Percentiles rank a stretch among this genome's conserved stretches.
Evolutionary conservation across 495 filamentous ascomycete species (phyloP).

Genomic region (Peziza echinospora): DNA sequence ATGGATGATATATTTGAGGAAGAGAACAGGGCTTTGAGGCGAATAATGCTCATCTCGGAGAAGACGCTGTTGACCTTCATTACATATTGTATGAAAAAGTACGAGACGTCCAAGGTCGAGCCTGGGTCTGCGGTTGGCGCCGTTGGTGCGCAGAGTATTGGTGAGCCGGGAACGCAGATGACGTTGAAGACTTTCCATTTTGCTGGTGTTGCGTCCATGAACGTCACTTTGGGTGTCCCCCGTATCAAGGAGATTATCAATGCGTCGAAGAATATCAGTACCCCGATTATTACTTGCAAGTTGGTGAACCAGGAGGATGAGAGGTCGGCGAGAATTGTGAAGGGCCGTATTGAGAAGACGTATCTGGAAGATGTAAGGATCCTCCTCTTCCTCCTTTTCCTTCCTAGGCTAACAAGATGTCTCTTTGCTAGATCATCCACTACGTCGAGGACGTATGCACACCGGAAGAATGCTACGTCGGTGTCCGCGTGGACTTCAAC

Average conservation of each 20-base stretch:
- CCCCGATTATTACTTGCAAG: constrained; percentile 73
- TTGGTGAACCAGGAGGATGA: constrained; percentile 47
- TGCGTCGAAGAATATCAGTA: constrained; percentile 77
- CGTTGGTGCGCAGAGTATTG: constrained; percentile 91
- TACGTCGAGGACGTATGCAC: constrained; percentile 69
- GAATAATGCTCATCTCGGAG: constrained; percentile 59
- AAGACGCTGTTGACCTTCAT: constrained; percentile 55
- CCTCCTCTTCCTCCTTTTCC: no score
- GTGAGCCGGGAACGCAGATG: constrained; percentile 98
- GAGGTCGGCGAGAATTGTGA: constrained; percentile 61
- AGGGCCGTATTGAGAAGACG: constrained; percentile 79
- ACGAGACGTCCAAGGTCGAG: constrained; percentile 70
- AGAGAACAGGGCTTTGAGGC: constrained; percentile 29
- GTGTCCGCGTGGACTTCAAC: constrained; percentile 52
- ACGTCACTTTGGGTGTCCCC: constrained; percentile 93
- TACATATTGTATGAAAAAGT: constrained; percentile 62
- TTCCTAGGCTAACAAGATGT: constrained; percentile 18
- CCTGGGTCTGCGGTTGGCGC: constrained; percentile 95
- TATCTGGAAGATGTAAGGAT: constrained; percentile 36
- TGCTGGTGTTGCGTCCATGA: constrained; percentile 97
- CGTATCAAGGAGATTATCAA: constrained; percentile 99
- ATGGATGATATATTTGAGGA: constrained; percentile 3
- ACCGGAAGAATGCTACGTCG: constrained; percentile 46
- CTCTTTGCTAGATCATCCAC: constrained; percentile 36
- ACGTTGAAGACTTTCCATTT: constrained; percentile 99